Evolutionary conservation across 2,329 filamentous ascomycete species (phyloP), one percentile per base, ranked within the genome.

Genomic region (Arthrobotrys conoides): DNA sequence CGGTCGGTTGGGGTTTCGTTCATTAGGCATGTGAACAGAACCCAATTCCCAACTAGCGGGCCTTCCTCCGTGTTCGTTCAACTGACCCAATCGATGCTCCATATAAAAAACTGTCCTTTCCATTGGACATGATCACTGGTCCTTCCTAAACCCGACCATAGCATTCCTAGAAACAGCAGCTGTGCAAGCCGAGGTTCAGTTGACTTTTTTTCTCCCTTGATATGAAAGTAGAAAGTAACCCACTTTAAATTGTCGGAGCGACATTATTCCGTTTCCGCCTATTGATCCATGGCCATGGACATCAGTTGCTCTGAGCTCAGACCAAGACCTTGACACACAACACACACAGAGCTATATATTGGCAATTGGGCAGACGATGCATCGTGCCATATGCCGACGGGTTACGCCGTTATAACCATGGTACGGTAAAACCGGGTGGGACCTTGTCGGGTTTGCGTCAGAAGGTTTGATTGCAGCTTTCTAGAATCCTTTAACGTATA

Each of bases 401-500:
- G 57, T 44, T 24, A 61, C 57, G 57, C 57, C 36, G 57, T 61
- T 20, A 46, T 18, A 61, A 44, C 57, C 57, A 61, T 61, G 57
- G 57, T 61, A 61, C 57, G 57, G 57, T 27, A 61, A 61, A 44
- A 16, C 57, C 57, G 57, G 57, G 36, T 61, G 57, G 57, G 33
- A 41, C 57, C 57, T 61, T 61, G 22, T 33, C 48, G 3, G 12
- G 14, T 41, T 12, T 61, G 33, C 57, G 20, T 41, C 36, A 27
- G 53, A 24, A 33, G 51, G n/a, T 55, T 55, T 33, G 51, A 33
- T 55, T 55, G 22, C 48, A 30, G 8, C 38, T 22, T 59, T 59
- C 53, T 41, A 59, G 53, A 59, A 59, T 59, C 44, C 44, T 46
- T 20, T 6, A 46, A 46, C 16, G 9, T 36, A 36, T 36, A 30